Conservation (phyloP, 805 yeast genomes). For the Monosporozyma aquatica region DNA sequence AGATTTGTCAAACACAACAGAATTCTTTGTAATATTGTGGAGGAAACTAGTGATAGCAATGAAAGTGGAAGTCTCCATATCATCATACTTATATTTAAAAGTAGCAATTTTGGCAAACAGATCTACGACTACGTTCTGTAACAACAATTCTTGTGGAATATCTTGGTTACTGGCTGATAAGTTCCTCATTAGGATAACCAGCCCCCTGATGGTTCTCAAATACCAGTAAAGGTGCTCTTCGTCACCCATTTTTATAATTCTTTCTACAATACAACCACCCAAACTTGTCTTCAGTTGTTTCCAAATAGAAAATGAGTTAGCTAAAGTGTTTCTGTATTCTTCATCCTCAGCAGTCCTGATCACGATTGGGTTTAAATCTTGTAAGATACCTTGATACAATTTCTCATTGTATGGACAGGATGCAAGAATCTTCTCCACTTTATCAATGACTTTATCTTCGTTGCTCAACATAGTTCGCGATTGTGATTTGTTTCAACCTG, state of each 20-base stretch:
- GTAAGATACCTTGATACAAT: slow-evolving; percentile 4
- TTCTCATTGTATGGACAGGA: slow-evolving; percentile 7
- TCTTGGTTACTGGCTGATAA: slow-evolving; percentile 31
- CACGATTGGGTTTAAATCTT: slow-evolving; percentile 17
- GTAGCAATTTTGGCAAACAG: slow-evolving; percentile 7
- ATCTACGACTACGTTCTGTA: slow-evolving; percentile 13
- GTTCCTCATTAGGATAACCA: slow-evolving; percentile 41
- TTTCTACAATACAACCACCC: slow-evolving; percentile 6
- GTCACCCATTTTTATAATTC: slow-evolving; percentile 2
- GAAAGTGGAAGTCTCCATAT: slow-evolving; percentile 18
- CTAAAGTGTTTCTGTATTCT: slow-evolving; percentile 18
- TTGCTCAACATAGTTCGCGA: slow-evolving; percentile 1
- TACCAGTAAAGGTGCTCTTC: slow-evolving; percentile 10
- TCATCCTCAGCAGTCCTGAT: slow-evolving; percentile 23
- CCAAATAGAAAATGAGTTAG: slow-evolving; percentile 25
- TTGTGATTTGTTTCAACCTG: no score
- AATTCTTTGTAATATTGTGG: slow-evolving; percentile 19
- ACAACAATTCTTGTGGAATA: slow-evolving; percentile 19
- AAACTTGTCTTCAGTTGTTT: slow-evolving; percentile 12
- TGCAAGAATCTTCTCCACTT: slow-evolving; percentile 6
- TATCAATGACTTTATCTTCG: slow-evolving; percentile 6
- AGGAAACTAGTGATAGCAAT: slow-evolving; percentile 14
- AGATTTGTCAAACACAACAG: slow-evolving; percentile 14
- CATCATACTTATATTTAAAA: slow-evolving; percentile 9
- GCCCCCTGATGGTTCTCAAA: slow-evolving; percentile 38